Conservation (phyloP, 2,329 filamentous ascomycete species). For the Neurospora sp. region DNA sequence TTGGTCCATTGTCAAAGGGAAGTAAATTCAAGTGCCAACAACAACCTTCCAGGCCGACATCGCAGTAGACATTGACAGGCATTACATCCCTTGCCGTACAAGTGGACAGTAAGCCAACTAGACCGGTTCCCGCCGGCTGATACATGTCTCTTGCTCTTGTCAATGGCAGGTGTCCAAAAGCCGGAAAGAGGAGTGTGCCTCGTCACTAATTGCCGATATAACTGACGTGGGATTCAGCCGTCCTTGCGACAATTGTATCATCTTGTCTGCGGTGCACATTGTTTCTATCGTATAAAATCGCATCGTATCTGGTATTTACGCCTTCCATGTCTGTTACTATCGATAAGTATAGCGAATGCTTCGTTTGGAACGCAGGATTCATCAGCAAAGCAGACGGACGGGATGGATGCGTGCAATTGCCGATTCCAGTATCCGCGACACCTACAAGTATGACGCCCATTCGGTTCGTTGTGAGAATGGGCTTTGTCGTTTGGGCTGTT, state of each 20-base stretch:
- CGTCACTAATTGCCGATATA: too few species aligned
- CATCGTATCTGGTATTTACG: not conserved
- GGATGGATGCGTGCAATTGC: not conserved
- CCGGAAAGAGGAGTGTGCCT: not conserved
- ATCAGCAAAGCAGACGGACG: not conserved
- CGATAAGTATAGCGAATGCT: not conserved
- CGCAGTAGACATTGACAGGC: not conserved
- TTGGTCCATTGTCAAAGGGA: not conserved
- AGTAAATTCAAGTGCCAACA: not conserved
- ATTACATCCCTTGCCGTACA: not conserved
- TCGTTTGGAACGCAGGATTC: not conserved
- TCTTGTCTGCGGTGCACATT: not conserved
- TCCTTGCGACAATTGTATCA: not conserved
- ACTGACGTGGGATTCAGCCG: not conserved
- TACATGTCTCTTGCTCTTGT: not conserved
- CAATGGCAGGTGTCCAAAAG: not conserved
- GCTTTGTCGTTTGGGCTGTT: not conserved
- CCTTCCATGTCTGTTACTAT: not conserved
- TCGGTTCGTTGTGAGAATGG: not conserved
- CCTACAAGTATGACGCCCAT: not conserved
- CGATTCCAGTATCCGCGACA: not conserved
- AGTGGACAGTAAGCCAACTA: not conserved
- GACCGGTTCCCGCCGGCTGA: not conserved
- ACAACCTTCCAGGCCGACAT: not conserved
- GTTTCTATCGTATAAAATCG: not conserved